Evolutionary conservation across 2,329 filamentous ascomycete species (phyloP).

Genomic region (Chalaropsis ovoidea): DNA sequence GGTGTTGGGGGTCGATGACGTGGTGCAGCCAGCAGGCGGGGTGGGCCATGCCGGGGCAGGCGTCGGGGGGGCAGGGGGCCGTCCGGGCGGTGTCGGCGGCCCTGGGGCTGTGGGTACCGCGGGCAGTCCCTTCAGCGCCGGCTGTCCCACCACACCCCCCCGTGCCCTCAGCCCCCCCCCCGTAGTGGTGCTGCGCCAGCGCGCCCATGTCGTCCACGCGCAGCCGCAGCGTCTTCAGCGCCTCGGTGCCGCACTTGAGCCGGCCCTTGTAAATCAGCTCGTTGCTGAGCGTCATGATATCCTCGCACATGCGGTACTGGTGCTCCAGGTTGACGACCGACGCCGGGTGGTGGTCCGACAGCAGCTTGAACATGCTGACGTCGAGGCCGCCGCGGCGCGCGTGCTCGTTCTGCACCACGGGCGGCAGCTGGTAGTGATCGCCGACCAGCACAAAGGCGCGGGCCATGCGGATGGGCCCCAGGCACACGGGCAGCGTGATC

Average conservation of each 20-base stretch:
- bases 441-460: slow-evolving; percentile 89
- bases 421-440: slow-evolving; percentile 91
- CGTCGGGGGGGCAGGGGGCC: neutral
- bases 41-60: slow-evolving; percentile 34
- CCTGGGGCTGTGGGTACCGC: too few species aligned
- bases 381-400: slow-evolving; percentile 80
- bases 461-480: slow-evolving; percentile 88
- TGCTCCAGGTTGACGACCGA: slow-evolving; percentile 88
- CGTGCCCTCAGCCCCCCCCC: too few species aligned
- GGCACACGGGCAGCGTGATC: slow-evolving; percentile 87
- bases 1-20: slow-evolving; percentile 57
- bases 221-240: slow-evolving; percentile 60
- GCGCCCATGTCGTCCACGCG: slow-evolving; percentile 55
- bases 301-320: slow-evolving; percentile 96
- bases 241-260: slow-evolving; percentile 75
- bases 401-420: slow-evolving; percentile 84
- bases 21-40: slow-evolving; percentile 64
- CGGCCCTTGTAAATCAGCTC: slow-evolving; percentile 84
- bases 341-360: slow-evolving; percentile 77
- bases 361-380: slow-evolving; percentile 82
- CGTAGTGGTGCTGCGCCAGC: slow-evolving; percentile 51
- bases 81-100: slow-evolving; percentile 31
- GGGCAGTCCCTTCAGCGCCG: too few species aligned
- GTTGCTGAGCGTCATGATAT: slow-evolving; percentile 91
- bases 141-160: too few species aligned